Evolutionary conservation across 2,329 filamentous ascomycete species (phyloP).

Genomic region (Ophiostoma himal-ulmi): DNA sequence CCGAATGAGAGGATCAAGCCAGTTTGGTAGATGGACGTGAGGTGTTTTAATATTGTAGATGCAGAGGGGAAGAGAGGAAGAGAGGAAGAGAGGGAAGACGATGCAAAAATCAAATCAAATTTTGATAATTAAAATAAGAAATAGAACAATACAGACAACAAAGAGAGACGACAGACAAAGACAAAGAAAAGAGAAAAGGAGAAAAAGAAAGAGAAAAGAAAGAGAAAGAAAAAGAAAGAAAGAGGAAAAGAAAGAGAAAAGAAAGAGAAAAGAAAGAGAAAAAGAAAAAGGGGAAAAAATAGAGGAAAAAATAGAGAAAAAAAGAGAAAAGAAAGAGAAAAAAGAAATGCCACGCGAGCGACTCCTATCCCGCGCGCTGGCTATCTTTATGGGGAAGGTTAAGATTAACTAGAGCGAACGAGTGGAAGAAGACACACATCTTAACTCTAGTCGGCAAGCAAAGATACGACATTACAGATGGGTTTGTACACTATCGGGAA

Average conservation of each 20-base stretch:
- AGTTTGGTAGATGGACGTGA: background rate
- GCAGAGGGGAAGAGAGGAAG: no score
- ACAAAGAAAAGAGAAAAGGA: background rate
- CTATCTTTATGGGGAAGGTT: constrained; percentile 7
- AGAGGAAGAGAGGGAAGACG: background rate
- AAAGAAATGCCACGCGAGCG: background rate
- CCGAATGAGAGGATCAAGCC: background rate
- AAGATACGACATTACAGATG: background rate
- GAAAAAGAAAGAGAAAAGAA: background rate
- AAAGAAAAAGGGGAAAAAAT: background rate
- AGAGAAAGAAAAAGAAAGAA: background rate
- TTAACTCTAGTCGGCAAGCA: background rate
- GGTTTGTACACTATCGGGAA: background rate
- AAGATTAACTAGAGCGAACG: background rate
- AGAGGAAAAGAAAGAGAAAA: background rate
- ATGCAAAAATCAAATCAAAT: background rate
- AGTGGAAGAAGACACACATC: background rate
- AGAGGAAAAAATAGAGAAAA: background rate
- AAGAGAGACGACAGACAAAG: background rate
- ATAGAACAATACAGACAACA: background rate
- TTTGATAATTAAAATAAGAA: no score
- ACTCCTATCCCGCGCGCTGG: background rate
- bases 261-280: background rate
- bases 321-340: background rate
- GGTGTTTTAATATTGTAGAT: background rate